These are phyloP conservation scores for Physcomitrium patens DNA, from an alignment of 225 moss, liverwort and hornwort genomes.

Conservation along the genomic window DNA sequence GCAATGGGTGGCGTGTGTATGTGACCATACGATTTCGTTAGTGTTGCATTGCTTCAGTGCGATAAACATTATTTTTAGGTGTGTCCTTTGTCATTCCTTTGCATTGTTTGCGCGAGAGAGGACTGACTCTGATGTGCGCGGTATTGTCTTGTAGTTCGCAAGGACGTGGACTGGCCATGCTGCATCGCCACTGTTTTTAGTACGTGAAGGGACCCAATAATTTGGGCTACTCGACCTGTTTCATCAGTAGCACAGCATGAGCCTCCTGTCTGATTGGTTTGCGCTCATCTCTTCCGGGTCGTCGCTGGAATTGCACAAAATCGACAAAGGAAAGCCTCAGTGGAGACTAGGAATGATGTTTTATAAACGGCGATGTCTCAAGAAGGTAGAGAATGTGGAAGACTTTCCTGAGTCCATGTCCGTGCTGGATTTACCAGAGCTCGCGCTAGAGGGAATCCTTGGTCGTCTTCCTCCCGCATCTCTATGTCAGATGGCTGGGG, in stretches of 20 bases:
- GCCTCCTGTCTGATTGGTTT: conserved; percentile 58
- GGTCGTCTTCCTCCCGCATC: conserved; percentile 70
- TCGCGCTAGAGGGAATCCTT: conserved; percentile 85
- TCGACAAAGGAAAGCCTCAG: conserved; percentile 14
- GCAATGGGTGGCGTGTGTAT: neutral
- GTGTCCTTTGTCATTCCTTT: conserved; percentile 24
- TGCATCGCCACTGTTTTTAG: conserved; percentile 11
- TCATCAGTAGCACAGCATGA: conserved; percentile 41
- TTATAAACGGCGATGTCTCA: conserved; percentile 84
- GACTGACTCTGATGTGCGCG: conserved; percentile 30
- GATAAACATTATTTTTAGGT: neutral
- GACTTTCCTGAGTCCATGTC: conserved; percentile 47
- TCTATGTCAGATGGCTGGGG: conserved; percentile 81
- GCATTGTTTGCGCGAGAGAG: conserved; percentile 6
- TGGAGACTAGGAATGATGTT: conserved; percentile 74
- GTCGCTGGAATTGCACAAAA: conserved; percentile 21
- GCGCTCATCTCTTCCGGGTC: conserved; percentile 51
- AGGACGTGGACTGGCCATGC: conserved; percentile 36
- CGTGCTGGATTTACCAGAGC: conserved; percentile 89
- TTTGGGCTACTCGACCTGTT: conserved; percentile 17
- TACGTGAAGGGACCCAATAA: conserved; percentile 9
- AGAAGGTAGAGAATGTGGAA: conserved; percentile 70
- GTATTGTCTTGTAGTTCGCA: conserved; percentile 33
- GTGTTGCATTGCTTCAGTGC: neutral
- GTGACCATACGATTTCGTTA: neutral